phyloP scores from a whole-genome alignment of 2,329 filamentous ascomycete species.

The Scopulariopsis brevicaulis region DNA sequence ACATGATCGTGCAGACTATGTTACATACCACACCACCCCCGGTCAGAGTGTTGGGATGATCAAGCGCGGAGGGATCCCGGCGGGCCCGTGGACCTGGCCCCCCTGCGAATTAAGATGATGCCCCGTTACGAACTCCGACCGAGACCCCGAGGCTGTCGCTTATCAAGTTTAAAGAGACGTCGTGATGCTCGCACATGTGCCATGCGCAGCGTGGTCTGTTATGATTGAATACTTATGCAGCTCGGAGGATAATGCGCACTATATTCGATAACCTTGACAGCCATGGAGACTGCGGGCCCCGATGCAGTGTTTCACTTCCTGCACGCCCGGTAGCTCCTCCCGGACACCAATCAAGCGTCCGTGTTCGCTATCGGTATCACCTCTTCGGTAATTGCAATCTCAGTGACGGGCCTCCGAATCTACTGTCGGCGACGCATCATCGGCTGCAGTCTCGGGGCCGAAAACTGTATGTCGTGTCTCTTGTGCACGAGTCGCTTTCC shows the following conservation, averaged over 20 bases:
- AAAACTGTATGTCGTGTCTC: not conserved
- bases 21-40: too few relatives aligned
- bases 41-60: too few relatives aligned
- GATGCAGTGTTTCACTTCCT: not conserved
- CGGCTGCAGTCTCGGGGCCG: not conserved
- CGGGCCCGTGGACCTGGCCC: too few relatives aligned
- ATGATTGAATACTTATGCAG: not conserved
- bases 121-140: too few relatives aligned
- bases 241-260: not conserved
- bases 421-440: not conserved
- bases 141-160: too few relatives aligned
- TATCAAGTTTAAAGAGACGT: not conserved
- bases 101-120: too few relatives aligned
- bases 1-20: too few relatives aligned
- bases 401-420: not conserved
- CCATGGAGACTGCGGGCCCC: not conserved
- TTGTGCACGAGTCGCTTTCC: not conserved
- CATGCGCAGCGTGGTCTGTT: not conserved
- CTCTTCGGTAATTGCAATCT: not conserved
- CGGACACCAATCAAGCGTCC: not conserved
- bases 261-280: not conserved
- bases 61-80: too few relatives aligned
- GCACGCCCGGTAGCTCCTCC: not conserved
- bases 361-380: not conserved
- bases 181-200: not conserved